Evolutionary conservation across 1,139 yeast species (phyloP).

Genomic region (Candida sp.): DNA sequence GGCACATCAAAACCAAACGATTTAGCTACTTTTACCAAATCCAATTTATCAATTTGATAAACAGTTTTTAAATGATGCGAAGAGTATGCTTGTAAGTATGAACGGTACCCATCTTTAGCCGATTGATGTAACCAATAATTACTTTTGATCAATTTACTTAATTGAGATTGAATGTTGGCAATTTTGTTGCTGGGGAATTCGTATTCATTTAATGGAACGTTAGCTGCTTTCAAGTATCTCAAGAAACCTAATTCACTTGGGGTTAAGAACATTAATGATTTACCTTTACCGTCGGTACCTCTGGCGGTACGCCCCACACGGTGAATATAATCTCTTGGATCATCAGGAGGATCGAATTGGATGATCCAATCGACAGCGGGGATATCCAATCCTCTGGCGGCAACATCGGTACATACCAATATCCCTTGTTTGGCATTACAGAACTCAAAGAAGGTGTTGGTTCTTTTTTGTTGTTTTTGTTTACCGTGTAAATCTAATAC

Average conservation of each 20-base stretch:
- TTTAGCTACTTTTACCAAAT: slow-evolving; percentile 90
- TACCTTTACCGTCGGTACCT: slow-evolving; percentile 90
- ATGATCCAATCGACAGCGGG: slow-evolving; percentile 98
- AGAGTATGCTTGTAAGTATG: slow-evolving; percentile 95
- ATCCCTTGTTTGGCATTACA: slow-evolving; percentile 96
- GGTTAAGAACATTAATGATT: slow-evolving; percentile 89
- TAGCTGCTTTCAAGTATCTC: slow-evolving; percentile 92
- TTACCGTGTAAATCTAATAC: slow-evolving; percentile 96
- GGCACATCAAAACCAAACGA: slow-evolving; percentile 95
- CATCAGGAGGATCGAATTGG: slow-evolving; percentile 98
- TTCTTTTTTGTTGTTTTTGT: slow-evolving; percentile 97
- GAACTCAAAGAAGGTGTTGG: slow-evolving; percentile 96
- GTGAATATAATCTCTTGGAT: slow-evolving; percentile 97
- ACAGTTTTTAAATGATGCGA: slow-evolving; percentile 95
- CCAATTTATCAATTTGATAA: slow-evolving; percentile 92
- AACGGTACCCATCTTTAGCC: slow-evolving; percentile 96
- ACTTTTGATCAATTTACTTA: slow-evolving; percentile 85
- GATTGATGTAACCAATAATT: slow-evolving; percentile 93
- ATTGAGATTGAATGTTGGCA: slow-evolving; percentile 92
- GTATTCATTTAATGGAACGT: slow-evolving; percentile 94
- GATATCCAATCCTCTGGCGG: slow-evolving; percentile 97
- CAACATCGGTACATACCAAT: slow-evolving; percentile 93
- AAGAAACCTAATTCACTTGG: slow-evolving; percentile 94
- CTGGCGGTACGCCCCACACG: slow-evolving; percentile 99
- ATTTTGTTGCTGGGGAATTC: slow-evolving; percentile 93